A percentile compares a stretch with the other conserved stretches of the same genome.
phyloP scores from a whole-genome alignment of 2,329 filamentous ascomycete species.

The Pezicula radicicola region DNA sequence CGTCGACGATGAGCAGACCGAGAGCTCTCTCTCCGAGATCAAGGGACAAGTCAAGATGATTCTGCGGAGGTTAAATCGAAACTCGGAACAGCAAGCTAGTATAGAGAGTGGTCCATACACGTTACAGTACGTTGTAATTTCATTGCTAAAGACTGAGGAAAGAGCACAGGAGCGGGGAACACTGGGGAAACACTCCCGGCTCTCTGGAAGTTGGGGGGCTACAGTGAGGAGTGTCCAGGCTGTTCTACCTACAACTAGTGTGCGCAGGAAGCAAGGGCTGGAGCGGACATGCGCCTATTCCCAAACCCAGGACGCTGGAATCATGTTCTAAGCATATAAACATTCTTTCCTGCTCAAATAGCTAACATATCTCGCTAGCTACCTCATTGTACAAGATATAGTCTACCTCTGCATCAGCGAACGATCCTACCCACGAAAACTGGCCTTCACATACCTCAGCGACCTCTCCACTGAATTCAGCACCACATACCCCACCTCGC shows the following conservation, averaged over 20 bases:
- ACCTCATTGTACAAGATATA: conserved; percentile 78
- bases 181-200: not conserved
- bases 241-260: not conserved
- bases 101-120: conserved; percentile 84
- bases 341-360: not conserved
- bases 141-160: too few relatives aligned
- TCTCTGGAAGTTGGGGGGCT: not conserved
- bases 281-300: not conserved
- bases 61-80: conserved; percentile 82
- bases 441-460: conserved; percentile 96
- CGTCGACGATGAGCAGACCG: conserved; percentile 83
- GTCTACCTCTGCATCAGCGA: conserved; percentile 95
- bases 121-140: conserved; percentile 74
- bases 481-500: conserved; percentile 71
- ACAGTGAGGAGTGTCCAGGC: not conserved
- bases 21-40: conserved; percentile 77
- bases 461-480: conserved; percentile 91
- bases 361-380: conserved; percentile 49
- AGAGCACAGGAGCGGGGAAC: too few relatives aligned
- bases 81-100: conserved; percentile 84
- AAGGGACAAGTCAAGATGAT: conserved; percentile 90
- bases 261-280: not conserved
- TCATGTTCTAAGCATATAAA: not conserved
- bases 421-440: conserved; percentile 90
- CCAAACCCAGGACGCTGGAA: not conserved